A percentile compares a stretch with the other conserved stretches of the same genome.
Conservation (phyloP, 208 protist genomes). For the Leishmania tropica region DNA sequence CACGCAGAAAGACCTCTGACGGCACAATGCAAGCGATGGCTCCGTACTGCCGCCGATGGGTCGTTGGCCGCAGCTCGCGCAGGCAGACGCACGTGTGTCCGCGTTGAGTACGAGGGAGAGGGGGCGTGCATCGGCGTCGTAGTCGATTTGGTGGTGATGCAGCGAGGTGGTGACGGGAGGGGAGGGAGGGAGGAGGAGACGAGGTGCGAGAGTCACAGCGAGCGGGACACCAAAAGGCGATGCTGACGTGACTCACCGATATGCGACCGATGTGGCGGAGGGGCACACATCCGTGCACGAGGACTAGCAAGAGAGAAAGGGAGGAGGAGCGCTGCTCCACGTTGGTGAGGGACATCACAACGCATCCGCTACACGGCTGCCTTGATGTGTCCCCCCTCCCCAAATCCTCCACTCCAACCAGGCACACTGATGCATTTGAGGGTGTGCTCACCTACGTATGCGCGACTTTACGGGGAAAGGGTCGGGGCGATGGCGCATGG, state of each 20-base stretch:
- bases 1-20: not conserved
- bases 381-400: not conserved
- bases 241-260: not conserved
- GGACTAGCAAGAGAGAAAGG: not conserved
- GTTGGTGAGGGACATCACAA: not conserved
- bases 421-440: not conserved
- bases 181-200: not conserved
- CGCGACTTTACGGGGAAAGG: not conserved
- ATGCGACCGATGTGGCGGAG: not conserved
- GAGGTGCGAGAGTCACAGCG: not conserved
- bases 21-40: not conserved
- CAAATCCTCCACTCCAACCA: not conserved
- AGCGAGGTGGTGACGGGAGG: not conserved
- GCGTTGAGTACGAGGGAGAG: not conserved
- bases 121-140: not conserved
- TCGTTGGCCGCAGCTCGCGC: not conserved
- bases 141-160: not conserved
- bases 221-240: not conserved
- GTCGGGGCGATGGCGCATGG: not conserved
- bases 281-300: not conserved
- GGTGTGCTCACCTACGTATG: no score
- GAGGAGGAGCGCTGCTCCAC: not conserved
- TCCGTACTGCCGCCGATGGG: not conserved
- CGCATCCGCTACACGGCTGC: not conserved
- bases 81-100: not conserved